Evolutionary conservation across 163 green algal genomes (phyloP), one percentile per base, ranked within the genome.

Genomic region (Scenedesmus sp.): DNA sequence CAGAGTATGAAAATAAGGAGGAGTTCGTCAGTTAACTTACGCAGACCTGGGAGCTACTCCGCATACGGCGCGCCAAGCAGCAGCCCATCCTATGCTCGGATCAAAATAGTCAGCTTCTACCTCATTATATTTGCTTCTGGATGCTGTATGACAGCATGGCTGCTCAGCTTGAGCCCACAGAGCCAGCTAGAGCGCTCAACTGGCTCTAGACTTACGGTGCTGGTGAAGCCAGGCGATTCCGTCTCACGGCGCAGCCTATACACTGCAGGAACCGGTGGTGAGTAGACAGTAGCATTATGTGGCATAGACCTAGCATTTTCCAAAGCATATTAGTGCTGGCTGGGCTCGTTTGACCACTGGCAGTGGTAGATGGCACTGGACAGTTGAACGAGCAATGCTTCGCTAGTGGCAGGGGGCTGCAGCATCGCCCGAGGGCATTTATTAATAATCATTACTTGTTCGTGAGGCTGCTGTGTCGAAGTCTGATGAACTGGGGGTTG

Each of bases 111-210:
- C 13, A 61, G 35, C 56, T 91, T 91, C 79, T 91, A 91, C 59
- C 42, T 87, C 2, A 68, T 87, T 65, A 78, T 91, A 1, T 91
- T 91, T 51, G 78, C 78, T 30, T 81, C 76, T n/a, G 87, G 87
- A 61, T 91, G 87, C 33, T 46, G 24, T 20, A 87, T 91, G 78
- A 91, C 87, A 24, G 49, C 78, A 43, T 91, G 26, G 42, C 59
- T 91, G 40, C 51, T 91, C 42, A 87, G 37, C 46, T 37, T 91
- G 79, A 51, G 26, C 9, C 87, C 87, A 6, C 87, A 91, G 79
- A 49, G 53, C 20, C 78, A 65, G 37, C 78, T 91, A 33, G 87
- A 87, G 33, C 43, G 80, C n/a, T 78, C 86, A 15, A 43, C 46
- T 59, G 86, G 42, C 72, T 43, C 81, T 26, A 90, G 56, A 44